Base-by-base conservation (phyloP, 305 asterid species). In the Galium porrigens region DNA sequence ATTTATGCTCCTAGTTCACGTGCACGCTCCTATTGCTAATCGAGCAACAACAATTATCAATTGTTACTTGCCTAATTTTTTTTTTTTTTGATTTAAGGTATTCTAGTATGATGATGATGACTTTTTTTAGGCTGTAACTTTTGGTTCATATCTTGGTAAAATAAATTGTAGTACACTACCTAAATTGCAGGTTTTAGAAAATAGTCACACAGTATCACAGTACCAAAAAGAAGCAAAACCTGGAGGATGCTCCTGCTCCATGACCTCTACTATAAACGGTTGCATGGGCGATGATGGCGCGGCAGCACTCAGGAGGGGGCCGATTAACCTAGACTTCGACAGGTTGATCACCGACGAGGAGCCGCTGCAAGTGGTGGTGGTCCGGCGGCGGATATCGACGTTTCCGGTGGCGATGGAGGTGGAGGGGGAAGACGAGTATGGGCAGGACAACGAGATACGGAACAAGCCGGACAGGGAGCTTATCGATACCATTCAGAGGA, bases 261-360 rank as follows among this genome's bases (percentile, higher is more conserved):
- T 41, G 48, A 8, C 48, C 48, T 10, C 15, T 9, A 41, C 9
- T 41, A 41, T 41, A 41, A 14, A 10, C 48, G 48, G 48, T n/a
- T 78, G 80, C 73, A 85, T 83, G 94, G 84, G 71, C 51, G 83
- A 74, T 58, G 88, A 57, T 58, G 80, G 77, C 65, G 68, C 41
- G 48, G 70, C 77, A 69, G 48, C 18, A 46, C 5, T 15, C 1
- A 15, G 66, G 52, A 71, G 69, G 58, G 71, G 63, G n/a, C 68
- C 73, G 3, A 6, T 80, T 27, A 48, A 9, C 22, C 65, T 82
- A 10, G 81, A 84, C 73, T 80, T 74, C 82, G 30, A 20, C 2
- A 58, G 0, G 48, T 68, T 84, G 39, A 30, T 65, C 49, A n/a
- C 32, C 70, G 79, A 76, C 67, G 77, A 65, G 32, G 85, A 72